These are phyloP conservation scores for Fraxinus platypoda DNA, from an alignment of 305 asterid genomes.

Conservation along the genomic window DNA sequence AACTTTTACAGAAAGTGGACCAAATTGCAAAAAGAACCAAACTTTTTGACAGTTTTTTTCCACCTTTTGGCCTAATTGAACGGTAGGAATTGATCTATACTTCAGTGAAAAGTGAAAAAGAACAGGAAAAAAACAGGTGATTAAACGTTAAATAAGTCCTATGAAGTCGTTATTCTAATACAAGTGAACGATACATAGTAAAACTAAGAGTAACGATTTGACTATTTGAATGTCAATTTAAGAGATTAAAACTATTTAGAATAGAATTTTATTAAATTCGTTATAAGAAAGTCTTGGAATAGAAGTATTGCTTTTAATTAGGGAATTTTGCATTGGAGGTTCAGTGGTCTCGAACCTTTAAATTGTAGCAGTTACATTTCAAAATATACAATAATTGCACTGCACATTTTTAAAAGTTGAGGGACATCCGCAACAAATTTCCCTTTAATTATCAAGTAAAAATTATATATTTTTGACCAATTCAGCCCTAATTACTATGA, in stretches of 20 bases:
- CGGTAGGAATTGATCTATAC: background rate
- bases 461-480: background rate
- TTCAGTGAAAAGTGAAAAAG: background rate
- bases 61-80: background rate
- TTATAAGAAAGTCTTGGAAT: background rate
- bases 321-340: background rate
- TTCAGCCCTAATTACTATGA: background rate
- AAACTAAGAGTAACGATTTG: too few species aligned
- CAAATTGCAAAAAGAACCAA: background rate
- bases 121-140: background rate
- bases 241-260: background rate
- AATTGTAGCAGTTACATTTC: background rate
- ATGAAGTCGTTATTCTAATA: too few species aligned
- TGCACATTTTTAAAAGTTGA: background rate
- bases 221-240: background rate
- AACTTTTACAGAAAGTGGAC: background rate
- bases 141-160: too few species aligned
- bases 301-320: background rate
- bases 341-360: too few species aligned
- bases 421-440: background rate
- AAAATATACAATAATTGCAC: background rate
- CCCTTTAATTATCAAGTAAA: background rate
- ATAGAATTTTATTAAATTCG: background rate
- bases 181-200: too few species aligned
- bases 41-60: background rate